Conservation (phyloP, 306 rosid species). For the Acmispon strigosus region DNA sequence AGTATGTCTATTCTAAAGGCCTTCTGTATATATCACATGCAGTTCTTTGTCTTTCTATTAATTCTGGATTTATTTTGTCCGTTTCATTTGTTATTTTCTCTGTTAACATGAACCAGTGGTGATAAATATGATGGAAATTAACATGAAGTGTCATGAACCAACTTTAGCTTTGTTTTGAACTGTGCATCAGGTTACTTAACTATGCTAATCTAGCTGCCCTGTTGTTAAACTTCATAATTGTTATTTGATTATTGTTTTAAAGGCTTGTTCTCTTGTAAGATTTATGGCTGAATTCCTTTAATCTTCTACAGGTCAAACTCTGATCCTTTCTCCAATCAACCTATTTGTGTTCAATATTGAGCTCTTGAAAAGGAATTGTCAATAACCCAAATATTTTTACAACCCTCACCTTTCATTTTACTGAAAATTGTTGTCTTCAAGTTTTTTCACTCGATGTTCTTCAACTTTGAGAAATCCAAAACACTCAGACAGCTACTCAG, state of each 20-base stretch:
- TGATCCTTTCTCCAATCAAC: background rate
- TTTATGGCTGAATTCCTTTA: background rate
- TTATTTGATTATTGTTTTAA: background rate
- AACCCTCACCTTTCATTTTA: background rate
- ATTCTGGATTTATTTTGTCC: background rate
- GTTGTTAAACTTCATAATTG: too few species aligned
- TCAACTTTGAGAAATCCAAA: slow-evolving; percentile 19
- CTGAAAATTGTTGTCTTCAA: background rate
- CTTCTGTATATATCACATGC: too few species aligned
- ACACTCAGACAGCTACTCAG: slow-evolving; percentile 25
- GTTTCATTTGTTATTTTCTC: background rate
- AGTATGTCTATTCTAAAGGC: too few species aligned
- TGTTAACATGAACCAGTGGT: background rate
- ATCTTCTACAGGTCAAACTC: slow-evolving; percentile 5
- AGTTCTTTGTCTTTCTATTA: background rate
- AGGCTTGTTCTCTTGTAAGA: background rate
- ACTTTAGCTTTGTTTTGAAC: background rate
- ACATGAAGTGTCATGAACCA: background rate
- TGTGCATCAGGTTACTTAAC: background rate
- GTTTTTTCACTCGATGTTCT: slow-evolving; percentile 25
- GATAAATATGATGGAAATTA: too few species aligned
- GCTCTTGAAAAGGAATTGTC: background rate
- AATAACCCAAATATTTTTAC: background rate
- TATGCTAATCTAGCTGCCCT: background rate
- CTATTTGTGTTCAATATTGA: background rate